These are phyloP conservation scores for Kwoniella heveanensis DNA, from an alignment of 768 basidiomycete species.

Conservation along the genomic window DNA sequence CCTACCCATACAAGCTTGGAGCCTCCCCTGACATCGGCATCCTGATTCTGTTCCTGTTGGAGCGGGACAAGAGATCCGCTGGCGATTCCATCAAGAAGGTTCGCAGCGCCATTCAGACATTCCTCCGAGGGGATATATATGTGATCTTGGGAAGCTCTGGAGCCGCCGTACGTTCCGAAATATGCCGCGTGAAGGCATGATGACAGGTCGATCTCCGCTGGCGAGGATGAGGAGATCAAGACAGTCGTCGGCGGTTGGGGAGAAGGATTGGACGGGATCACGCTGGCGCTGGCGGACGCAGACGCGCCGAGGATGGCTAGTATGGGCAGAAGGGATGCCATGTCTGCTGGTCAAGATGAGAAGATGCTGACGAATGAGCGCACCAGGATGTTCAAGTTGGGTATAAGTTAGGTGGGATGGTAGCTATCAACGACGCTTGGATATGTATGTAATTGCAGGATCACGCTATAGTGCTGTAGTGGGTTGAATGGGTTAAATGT, in stretches of 20 bases:
- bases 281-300: not conserved
- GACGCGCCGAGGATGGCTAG: constrained; percentile 12
- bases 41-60: constrained; percentile 3
- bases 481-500: too few species aligned
- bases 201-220: constrained; percentile 9
- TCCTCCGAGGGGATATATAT: constrained; percentile 31
- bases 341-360: too few species aligned
- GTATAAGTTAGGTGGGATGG: too few species aligned
- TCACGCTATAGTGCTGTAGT: too few species aligned
- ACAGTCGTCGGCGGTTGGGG: constrained; percentile 3
- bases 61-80: constrained; percentile 32
- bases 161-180: constrained; percentile 28
- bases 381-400: too few species aligned
- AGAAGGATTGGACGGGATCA: not conserved
- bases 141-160: constrained; percentile 18
- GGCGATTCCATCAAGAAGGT: constrained; percentile 26
- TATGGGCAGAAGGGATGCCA: constrained; percentile 8
- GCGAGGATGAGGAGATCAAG: constrained; percentile 13
- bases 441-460: not conserved
- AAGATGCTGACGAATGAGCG: too few species aligned
- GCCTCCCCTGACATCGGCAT: too few species aligned
- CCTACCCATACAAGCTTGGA: constrained; percentile 54
- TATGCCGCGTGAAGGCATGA: constrained; percentile 23
- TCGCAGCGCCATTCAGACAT: constrained; percentile 20
- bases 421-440: not conserved